phyloP scores from a whole-genome alignment of 176 grass and related monocot genomes.

The Tuctoria greenei region DNA sequence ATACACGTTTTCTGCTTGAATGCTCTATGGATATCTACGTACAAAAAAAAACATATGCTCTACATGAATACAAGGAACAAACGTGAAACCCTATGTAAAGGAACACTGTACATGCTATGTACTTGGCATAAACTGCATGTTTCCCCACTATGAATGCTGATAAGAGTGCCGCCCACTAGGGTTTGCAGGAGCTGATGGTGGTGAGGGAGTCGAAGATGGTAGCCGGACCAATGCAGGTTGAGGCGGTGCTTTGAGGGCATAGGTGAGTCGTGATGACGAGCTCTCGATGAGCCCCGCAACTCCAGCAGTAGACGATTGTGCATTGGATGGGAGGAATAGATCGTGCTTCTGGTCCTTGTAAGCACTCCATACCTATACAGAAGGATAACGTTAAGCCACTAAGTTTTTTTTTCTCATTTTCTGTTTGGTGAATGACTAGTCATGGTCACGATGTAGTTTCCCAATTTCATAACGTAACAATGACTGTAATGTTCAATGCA shows the following conservation, averaged over 20 bases:
- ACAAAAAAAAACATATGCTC: slow-evolving; percentile 41
- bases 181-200: slow-evolving; percentile 41
- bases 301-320: slow-evolving; percentile 87
- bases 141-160: slow-evolving; percentile 25
- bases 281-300: slow-evolving; percentile 96
- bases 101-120: slow-evolving; percentile 69
- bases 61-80: slow-evolving; percentile 55
- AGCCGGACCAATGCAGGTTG: slow-evolving; percentile 63
- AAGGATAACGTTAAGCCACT: neutral
- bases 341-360: slow-evolving; percentile 99
- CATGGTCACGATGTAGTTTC: neutral
- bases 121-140: slow-evolving; percentile 22
- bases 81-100: slow-evolving; percentile 37
- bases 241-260: slow-evolving; percentile 77
- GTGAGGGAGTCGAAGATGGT: slow-evolving; percentile 51
- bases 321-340: slow-evolving; percentile 93
- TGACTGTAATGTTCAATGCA: neutral
- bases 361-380: slow-evolving; percentile 80
- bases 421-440: neutral
- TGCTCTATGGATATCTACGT: slow-evolving; percentile 44
- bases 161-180: slow-evolving; percentile 59
- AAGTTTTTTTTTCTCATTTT: neutral
- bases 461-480: slow-evolving; percentile 12
- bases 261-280: slow-evolving; percentile 77
- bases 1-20: slow-evolving; percentile 26